Percentiles rank a stretch among this genome's conserved stretches.
Conservation (phyloP, 1,139 yeast species). For the Sugiyamaella sp. region DNA sequence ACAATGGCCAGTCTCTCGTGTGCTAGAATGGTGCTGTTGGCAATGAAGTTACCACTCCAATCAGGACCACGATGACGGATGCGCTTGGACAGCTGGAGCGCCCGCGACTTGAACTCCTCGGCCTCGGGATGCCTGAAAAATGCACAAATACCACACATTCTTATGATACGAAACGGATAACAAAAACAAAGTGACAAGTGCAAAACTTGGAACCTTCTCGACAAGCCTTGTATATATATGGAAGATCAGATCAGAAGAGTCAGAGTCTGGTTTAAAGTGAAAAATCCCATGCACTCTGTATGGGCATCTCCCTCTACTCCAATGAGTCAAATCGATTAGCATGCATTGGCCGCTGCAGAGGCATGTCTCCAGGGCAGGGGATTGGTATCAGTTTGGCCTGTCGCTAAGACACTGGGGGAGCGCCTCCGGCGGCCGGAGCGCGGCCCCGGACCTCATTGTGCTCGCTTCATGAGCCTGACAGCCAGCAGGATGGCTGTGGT, state of each 20-base stretch:
- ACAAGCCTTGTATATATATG: neutral
- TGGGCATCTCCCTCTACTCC: neutral
- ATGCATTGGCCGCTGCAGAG: neutral
- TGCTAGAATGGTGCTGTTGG: conserved; percentile 74
- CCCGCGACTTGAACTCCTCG: conserved; percentile 79
- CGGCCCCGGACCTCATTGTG: neutral
- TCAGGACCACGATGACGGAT: conserved; percentile 99
- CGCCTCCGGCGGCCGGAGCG: neutral
- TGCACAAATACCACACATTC: conserved; percentile 98
- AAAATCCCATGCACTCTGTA: neutral
- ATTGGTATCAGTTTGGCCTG: neutral
- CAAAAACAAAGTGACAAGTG: neutral
- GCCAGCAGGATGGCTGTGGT: too few relatives aligned
- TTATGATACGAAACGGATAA: neutral
- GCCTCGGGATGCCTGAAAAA: conserved; percentile 82
- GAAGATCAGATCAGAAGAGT: conserved; percentile 10
- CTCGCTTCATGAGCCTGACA: too few relatives aligned
- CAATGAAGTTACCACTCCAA: conserved; percentile 89
- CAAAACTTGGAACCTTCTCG: neutral
- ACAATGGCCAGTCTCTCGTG: conserved; percentile 94
- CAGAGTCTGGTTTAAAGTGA: conserved; percentile 6
- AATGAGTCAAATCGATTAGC: neutral
- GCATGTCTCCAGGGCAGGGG: neutral
- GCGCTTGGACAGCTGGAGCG: conserved; percentile 83
- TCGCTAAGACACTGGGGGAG: too few relatives aligned